Percentiles rank a stretch among this genome's conserved stretches.
These are phyloP conservation scores for Metschnikowia gruessii DNA, from an alignment of 805 yeast genomes.

Conservation along the genomic window DNA sequence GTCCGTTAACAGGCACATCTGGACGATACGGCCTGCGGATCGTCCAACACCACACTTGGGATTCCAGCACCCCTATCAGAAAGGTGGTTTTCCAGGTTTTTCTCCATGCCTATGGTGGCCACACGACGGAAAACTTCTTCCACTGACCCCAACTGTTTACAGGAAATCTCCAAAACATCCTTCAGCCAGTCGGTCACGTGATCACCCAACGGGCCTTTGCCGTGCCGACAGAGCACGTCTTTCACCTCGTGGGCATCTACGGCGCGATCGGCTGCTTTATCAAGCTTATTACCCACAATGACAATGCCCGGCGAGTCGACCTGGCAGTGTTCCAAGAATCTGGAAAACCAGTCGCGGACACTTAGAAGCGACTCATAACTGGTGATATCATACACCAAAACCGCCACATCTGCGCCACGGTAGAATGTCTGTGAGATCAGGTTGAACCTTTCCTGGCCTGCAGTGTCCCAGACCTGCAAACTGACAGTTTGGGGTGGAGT, in stretches of 20 bases:
- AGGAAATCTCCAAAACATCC: conserved; percentile 34
- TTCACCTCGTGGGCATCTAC: conserved; percentile 37
- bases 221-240: conserved; percentile 28
- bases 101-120: conserved; percentile 32
- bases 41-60: conserved; percentile 2
- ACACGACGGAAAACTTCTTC: conserved; percentile 35
- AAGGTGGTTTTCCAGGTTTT: background rate
- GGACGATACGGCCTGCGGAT: conserved; percentile 10
- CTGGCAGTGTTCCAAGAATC: conserved; percentile 48
- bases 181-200: conserved; percentile 34
- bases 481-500: conserved; percentile 30
- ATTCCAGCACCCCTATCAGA: background rate
- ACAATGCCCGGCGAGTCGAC: conserved; percentile 47
- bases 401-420: conserved; percentile 56
- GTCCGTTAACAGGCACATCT: conserved; percentile 8
- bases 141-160: conserved; percentile 32
- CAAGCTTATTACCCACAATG: conserved; percentile 53
- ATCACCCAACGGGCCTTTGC: conserved; percentile 22
- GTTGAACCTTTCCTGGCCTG: conserved; percentile 47
- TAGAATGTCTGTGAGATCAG: conserved; percentile 54
- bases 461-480: conserved; percentile 57
- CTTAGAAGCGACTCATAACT: conserved; percentile 49
- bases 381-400: conserved; percentile 53
- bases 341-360: conserved; percentile 46
- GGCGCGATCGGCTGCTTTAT: conserved; percentile 33